A percentile compares a stretch with the other conserved stretches of the same genome.
These are phyloP conservation scores for Podaxis mareebaensis DNA, from an alignment of 768 basidiomycete genomes.

Conservation along the genomic window DNA sequence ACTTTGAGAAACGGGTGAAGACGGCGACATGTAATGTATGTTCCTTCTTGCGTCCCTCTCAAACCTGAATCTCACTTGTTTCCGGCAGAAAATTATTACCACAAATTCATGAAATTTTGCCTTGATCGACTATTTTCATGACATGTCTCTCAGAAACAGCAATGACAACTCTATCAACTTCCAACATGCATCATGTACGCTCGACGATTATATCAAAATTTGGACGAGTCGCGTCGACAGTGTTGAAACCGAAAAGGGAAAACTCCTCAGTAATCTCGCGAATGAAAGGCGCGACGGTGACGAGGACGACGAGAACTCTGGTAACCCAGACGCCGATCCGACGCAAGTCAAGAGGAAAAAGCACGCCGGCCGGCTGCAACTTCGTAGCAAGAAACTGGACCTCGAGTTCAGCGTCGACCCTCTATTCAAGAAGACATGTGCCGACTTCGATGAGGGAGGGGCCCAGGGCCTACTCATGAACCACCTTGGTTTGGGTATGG, in stretches of 20 bases:
- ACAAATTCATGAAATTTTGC: constrained; percentile 98
- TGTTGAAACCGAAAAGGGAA: constrained; percentile 95
- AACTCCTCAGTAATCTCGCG: constrained; percentile 87
- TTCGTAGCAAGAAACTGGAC: constrained; percentile 91
- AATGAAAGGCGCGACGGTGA: constrained; percentile 52
- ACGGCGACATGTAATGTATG: constrained; percentile 97
- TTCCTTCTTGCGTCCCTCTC: constrained; percentile 18
- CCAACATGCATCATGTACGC: constrained; percentile 95
- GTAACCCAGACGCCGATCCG: constrained; percentile 67
- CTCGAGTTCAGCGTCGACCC: constrained; percentile 97
- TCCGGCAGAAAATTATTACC: constrained; percentile 87
- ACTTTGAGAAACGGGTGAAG: constrained; percentile 99
- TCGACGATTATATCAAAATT: constrained; percentile 99
- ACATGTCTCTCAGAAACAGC: constrained; percentile 94
- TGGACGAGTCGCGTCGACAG: constrained; percentile 98
- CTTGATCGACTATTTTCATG: constrained; percentile 98
- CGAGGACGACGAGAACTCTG: constrained; percentile 62
- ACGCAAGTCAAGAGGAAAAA: constrained; percentile 64
- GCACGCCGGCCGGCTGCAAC: constrained; percentile 69
- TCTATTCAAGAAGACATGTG: constrained; percentile 95
- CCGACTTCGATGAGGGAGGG: constrained; percentile 98
- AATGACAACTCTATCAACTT: constrained; percentile 98
- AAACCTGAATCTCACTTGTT: constrained; percentile 18
- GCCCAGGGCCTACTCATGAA: constrained; percentile 97
- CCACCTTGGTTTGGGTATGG: constrained; percentile 78